Base-by-base conservation (phyloP, 805 yeast genomes). In the Starmerella geochares region DNA sequence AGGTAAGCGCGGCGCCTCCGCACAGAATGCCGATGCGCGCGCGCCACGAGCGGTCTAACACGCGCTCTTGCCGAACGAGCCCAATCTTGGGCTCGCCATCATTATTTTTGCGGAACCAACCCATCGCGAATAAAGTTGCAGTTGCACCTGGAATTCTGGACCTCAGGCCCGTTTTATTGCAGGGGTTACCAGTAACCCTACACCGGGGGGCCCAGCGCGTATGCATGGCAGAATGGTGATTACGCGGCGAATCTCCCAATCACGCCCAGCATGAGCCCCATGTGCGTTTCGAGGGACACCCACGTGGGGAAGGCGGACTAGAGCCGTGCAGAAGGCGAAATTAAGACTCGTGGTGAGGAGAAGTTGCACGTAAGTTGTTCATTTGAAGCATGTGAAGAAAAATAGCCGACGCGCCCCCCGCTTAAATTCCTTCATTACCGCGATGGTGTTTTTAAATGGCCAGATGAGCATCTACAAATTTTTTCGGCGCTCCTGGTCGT, bases 1-100 rank as follows among this genome's bases (percentile, higher is more conserved):
- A 77, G 58, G 81, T 76, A 60, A 83, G 71, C 0, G 88, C 92
- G 55, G 77, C 80, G 13, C 92, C 90, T 21, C 87, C 70, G 65
- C 84, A 77, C 40, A 79, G 60, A 53, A 82, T 77, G 48, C 79
- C 56, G 54, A 64, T 45, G 33, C 52, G 47, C 19, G 60, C 56
- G 25, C 44, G 44, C 54, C 56, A 53, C 13, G 53, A 48, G 35
- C 33, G 40, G 44, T 53, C 56, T 11, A 53, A 37, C 14, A 49
- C 44, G 33, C 44, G 44, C 23, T 19, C 33, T 19, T 36, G 7
- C 7, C 25, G 14, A 14, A 19, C 25, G 8, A 4, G n/a, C 25
- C 9, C 24, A 10, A n/a, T 20, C 25, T 19, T n/a, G 13, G 24
- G 25, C 13, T 19, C 11, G 9, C 9, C 14, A 36, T n/a, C 20